Evolutionary conservation across 495 filamentous ascomycete genomes (phyloP).

Genomic region (Astrocystis sublimbata): DNA sequence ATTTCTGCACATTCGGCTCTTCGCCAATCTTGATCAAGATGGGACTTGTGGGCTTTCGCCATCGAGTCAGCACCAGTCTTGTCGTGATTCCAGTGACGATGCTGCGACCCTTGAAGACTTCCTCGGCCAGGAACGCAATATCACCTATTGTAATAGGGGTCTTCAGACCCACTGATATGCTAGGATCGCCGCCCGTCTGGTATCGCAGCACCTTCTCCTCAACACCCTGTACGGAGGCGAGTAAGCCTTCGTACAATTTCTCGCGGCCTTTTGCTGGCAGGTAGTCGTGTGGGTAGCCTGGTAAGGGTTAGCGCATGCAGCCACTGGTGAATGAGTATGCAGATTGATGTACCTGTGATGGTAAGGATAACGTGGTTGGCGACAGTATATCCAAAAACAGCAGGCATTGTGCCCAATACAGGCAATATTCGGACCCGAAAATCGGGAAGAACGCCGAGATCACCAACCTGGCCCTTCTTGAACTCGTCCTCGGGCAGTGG

Average conservation of each 20-base stretch:
- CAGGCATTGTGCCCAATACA: constrained; percentile 95
- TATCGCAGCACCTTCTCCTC: constrained; percentile 69
- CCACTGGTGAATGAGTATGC: not conserved
- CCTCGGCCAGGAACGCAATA: constrained; percentile 83
- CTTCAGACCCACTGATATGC: constrained; percentile 66
- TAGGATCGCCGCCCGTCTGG: constrained; percentile 52
- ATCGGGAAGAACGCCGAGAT: constrained; percentile 84
- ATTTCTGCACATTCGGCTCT: constrained; percentile 70
- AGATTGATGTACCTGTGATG: constrained; percentile 53
- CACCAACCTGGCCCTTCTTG: constrained; percentile 80
- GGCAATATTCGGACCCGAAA: constrained; percentile 93
- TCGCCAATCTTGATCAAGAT: constrained; percentile 51
- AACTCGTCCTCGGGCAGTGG: constrained; percentile 89
- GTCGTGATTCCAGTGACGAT: constrained; percentile 77
- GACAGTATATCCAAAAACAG: constrained; percentile 85
- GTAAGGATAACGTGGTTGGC: constrained; percentile 91
- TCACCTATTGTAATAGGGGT: constrained; percentile 77
- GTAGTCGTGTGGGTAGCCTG: constrained; percentile 84
- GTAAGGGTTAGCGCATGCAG: not conserved
- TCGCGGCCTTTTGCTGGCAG: constrained; percentile 75
- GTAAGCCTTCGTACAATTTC: constrained; percentile 85
- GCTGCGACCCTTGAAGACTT: constrained; percentile 83
- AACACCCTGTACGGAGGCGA: constrained; percentile 67
- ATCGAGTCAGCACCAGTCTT: constrained; percentile 73
- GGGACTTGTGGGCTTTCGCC: constrained; percentile 58